These are phyloP conservation scores for Davidsoniella neocaledoniae DNA, from an alignment of 2,329 filamentous ascomycete genomes.

Conservation along the genomic window DNA sequence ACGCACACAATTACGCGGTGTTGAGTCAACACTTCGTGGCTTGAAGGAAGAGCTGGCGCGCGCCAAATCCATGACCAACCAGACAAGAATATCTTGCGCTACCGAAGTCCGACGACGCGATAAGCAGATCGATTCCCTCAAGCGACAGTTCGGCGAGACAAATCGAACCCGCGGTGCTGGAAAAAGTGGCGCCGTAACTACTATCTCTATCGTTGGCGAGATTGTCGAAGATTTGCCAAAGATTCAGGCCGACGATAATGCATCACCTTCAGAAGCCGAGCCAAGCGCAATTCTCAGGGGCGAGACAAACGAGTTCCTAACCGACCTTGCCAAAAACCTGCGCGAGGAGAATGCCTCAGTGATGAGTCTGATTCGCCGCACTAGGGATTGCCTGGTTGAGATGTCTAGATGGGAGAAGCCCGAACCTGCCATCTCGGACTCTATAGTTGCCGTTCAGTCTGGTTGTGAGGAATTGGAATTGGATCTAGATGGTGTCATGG, in stretches of 20 bases:
- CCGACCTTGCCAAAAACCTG: constrained; percentile 62
- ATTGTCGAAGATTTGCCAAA: constrained; percentile 28
- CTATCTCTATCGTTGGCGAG: constrained; percentile 40
- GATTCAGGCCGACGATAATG: constrained; percentile 15
- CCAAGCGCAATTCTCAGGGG: constrained; percentile 54
- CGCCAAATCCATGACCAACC: constrained; percentile 62
- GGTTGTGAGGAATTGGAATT: constrained; percentile 48
- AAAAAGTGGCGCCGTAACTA: constrained; percentile 36
- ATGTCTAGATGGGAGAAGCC: constrained; percentile 41
- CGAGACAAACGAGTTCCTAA: constrained; percentile 85
- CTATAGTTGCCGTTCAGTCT: constrained; percentile 19
- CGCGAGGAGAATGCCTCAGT: constrained; percentile 86
- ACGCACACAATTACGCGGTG: constrained; percentile 51
- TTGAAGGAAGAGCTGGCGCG: constrained; percentile 71
- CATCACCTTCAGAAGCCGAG: constrained; percentile 16
- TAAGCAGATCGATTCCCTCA: constrained; percentile 72
- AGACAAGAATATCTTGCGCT: constrained; percentile 72
- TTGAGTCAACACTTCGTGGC: constrained; percentile 57
- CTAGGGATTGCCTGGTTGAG: constrained; percentile 53
- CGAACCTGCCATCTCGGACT: constrained; percentile 15
- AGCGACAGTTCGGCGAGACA: constrained; percentile 65
- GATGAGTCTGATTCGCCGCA: constrained; percentile 52
- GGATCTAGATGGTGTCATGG: constrained; percentile 62
- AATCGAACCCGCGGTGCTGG: constrained; percentile 42
- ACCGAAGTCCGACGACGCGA: constrained; percentile 87